Base-by-base conservation (phyloP, 2,329 filamentous ascomycete genomes). In the Fusarium brevicatenulatum region DNA sequence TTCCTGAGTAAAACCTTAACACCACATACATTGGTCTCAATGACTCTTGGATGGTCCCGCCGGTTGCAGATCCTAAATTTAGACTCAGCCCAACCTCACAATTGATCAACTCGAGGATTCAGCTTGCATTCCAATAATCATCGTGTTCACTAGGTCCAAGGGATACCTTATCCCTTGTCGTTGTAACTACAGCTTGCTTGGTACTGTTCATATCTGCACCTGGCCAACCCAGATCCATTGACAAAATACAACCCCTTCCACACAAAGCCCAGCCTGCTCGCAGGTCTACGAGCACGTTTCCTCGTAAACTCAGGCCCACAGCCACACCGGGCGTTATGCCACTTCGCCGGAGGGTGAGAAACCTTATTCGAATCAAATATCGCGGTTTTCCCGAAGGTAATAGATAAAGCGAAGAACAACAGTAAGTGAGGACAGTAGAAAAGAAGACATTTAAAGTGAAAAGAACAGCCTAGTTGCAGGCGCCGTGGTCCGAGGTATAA, bases 381-480 rank as follows among this genome's bases (percentile, higher is more conserved):
- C 59, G 39, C 52, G 30, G 52, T 50, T 54, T 58, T 60, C 54
- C 66, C 70, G 75, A 68, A 54, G 58, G 61, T 66, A 66, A 74
- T 72, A 70, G 37, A 68, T 66, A 70, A 76, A 76, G 52, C 54
- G 56, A 76, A 76, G 67, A 66, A 69, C 60, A 73, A 72, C 55
- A 73, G 72, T 68, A 73, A 62, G 64, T 78, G 68, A 72, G 77
- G 75, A 79, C 77, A 65, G 32, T 68, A 76, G 59, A 76, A 75
- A 71, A 72, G 63, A 65, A 77, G 58, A 77, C 65, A 67, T 75
- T 57, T 55, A 76, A 81, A 62, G 61, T 68, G 65, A 47, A 71
- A 55, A 76, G 74, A 77, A 75, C 76, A 78, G 75, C 76, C 76
- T 69, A 70, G 57, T 70, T 72, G 73, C 63, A 74, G 69, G 71